Evolutionary conservation across 148 eudicot species (phyloP), one percentile per base, ranked within the genome.

Genomic region (Cornus kousa): DNA sequence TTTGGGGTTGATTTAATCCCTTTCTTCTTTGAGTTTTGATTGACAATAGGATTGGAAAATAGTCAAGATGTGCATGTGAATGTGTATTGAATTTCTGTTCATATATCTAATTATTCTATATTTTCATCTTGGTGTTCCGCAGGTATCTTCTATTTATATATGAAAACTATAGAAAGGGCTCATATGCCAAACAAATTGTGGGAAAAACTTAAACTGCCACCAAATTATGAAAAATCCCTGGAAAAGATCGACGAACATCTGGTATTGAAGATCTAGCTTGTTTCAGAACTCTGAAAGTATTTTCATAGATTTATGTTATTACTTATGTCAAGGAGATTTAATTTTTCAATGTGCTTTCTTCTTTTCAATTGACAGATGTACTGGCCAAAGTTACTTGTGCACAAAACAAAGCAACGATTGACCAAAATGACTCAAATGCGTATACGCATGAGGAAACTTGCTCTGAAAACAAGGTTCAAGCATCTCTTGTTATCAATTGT

Each of bases 341-440:
- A 74, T 74, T 48, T 43, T 43, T 79, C 70, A 62, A 46, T 68
- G 24, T 59, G 50, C 20, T 73, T 2, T 33, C 8, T 9, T 35
- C 7, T 73, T 24, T 68, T 67, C 55, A 12, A 59, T 69, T 8
- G 43, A 70, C 86, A 96, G 99, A 88, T 90, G 90, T 96, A 89
- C 80, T 96, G 99, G 98, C 99, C 99, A 8, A 93, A 96, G 74
- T 85, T 85, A 75, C 91, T 96, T 77, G 91, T 93, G 62, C 99
- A 96, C 82, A 96, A 96, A 82, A 89, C 92, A 48, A 96, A 96
- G 83, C 98, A 96, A 78, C 85, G 98, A 39, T 83, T 93, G 81
- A 96, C 99, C 11, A 96, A 96, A 88, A 96, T 96, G 99, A 93
- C 97, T 67, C 96, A 90, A 83, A 93, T 93, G 99, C 88, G 97